phyloP scores from a whole-genome alignment of 2,329 filamentous ascomycete species.

The Grosmannia serpens region DNA sequence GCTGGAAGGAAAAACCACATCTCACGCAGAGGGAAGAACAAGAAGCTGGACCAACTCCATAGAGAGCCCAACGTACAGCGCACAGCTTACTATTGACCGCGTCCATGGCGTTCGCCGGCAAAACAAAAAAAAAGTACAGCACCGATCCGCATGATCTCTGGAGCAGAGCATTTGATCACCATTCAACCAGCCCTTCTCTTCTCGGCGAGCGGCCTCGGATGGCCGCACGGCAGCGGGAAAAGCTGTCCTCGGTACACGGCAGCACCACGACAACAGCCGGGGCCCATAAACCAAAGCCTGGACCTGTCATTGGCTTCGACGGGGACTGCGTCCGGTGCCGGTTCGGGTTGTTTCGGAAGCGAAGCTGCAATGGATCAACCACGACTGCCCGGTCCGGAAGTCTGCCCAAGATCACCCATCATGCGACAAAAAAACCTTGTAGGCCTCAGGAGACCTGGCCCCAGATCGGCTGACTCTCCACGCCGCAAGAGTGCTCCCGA shows the following conservation, averaged over 20 bases:
- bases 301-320: background rate
- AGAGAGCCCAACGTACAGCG: background rate
- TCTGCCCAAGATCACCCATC: background rate
- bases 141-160: background rate
- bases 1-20: background rate
- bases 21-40: background rate
- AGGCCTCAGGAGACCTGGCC: background rate
- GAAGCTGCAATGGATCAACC: background rate
- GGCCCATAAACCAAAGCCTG: background rate
- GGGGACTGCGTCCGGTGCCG: background rate
- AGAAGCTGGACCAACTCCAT: background rate
- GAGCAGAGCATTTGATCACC: background rate
- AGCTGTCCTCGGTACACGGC: background rate
- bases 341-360: background rate
- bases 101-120: background rate
- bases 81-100: too few relatives aligned
- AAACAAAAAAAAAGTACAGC: background rate
- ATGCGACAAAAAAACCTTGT: background rate
- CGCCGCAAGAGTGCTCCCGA: background rate
- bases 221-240: too few relatives aligned
- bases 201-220: background rate
- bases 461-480: background rate
- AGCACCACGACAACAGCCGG: background rate
- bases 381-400: background rate
- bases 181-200: background rate